Base-by-base conservation (phyloP, 352 stramenopile genomes). In the Phytophthora fragariae region DNA sequence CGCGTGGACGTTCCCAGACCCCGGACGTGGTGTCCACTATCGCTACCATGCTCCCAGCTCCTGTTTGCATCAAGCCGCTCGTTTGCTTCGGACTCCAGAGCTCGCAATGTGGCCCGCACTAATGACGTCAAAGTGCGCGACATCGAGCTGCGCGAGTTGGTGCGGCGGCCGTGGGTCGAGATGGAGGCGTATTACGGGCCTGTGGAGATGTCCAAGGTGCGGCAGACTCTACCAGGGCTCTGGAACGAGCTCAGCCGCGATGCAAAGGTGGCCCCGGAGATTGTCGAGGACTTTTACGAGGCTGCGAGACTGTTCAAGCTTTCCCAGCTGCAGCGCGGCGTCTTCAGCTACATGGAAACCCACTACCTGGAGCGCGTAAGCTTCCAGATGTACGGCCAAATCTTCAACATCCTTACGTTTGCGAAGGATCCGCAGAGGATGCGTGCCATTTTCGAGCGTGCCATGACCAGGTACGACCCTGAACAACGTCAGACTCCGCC, bases 381-480 rank as follows among this genome's bases (percentile, higher is more conserved):
- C 55, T 84, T 77, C 59, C 47, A 76, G 56, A 77, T 82, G 67
- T 85, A 85, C 57, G 77, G 77, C 5, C 69, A 89, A 47, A 76
- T 85, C 64, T 89, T 86, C 62, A 76, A 29, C n/a, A 57, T 76
- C 15, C 74, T 86, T 19, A 44, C 50, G 27, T 70, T 57, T 24
- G n/a, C 60, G 11, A 74, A 72, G 58, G 57, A 82, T 5, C 27
- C 39, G 2, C 29, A 75, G 24, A 57, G 47, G 27, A 82, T 82
- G 59, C 70, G 64, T 9, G 56, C 29, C 12, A 74, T 84, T 60
- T 89, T 76, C 31, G 67, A 83, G 57, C 64, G 72, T 59, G 72
- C 67, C 17, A 70, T 74, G 53, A 58, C 49, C 12, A 62, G 70
- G 31, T 86, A 76, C 57, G 64, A 82, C 65, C 63, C 53, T 8